Base-by-base conservation (phyloP, 140 eudicot genomes). In the Cichorium intybus region DNA sequence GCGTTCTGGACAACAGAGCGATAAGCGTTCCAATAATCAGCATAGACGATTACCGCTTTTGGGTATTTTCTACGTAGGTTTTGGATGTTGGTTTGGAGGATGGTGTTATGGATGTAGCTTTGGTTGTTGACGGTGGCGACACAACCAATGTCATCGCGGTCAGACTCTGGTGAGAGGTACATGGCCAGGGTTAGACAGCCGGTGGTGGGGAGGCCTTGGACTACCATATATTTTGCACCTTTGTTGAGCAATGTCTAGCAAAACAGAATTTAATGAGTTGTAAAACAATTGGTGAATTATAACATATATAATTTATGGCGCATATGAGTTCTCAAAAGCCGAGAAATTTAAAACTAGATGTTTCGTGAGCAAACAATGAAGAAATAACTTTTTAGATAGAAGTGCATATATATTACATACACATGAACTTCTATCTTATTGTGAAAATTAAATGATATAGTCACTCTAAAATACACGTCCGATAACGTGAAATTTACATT, bases 181-280 rank as follows among this genome's bases (percentile, higher is more conserved):
- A 90, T 58, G 60, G 97, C 60, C 18, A 90, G 70, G n/a, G 96
- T 84, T 53, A 90, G 83, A 78, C 97, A 90, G 17, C 97, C 97
- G 3, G 95, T 84, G 11, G 94, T 63, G 0, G 95, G 96, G 20
- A 88, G 81, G 58, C 94, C 96, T 80, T 88, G 94, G 26, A 88
- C 85, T 39, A 88, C 87, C 10, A 88, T 21, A 55, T 85, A 77
- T 49, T 82, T 85, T 39, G 96, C 96, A 24, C 94, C 94, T 68
- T 85, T 85, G 7, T 73, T 64, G 5, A 87, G 79, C 66, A 87
- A 29, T 59, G 81, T 76, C 96, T 87, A 77, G 78, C 47, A 72
- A 59, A 60, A 39, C 10, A 27, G 21, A 24, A 37, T 9, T 46
- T n/a, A 58, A 31, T 28, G 4, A 37, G 41, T 4, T 54, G 43